Evolutionary conservation across 805 yeast species (phyloP).

Genomic region (Zygosaccharomyces bailii): DNA sequence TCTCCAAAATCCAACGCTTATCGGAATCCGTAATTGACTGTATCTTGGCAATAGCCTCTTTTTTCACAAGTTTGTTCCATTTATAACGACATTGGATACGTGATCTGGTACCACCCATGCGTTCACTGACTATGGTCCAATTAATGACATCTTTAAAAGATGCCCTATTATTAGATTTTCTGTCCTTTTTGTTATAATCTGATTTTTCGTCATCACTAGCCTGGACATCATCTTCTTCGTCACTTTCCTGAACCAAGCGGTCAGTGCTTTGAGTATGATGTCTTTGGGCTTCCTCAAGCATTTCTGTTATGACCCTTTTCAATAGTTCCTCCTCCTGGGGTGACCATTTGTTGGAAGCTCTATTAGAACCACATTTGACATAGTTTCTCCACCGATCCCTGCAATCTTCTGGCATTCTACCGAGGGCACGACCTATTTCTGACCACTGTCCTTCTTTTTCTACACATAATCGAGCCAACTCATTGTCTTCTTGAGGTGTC

Average conservation of each 20-base stretch:
- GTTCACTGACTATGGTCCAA: slow-evolving; percentile 89
- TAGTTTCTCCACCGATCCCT: slow-evolving; percentile 96
- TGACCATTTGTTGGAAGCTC: slow-evolving; percentile 80
- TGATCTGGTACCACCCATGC: slow-evolving; percentile 83
- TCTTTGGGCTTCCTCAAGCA: slow-evolving; percentile 39
- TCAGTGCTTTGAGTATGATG: slow-evolving; percentile 18
- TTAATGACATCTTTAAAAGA: slow-evolving; percentile 51
- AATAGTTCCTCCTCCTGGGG: slow-evolving; percentile 64
- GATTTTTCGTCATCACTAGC: slow-evolving; percentile 19
- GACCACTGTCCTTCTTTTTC: slow-evolving; percentile 86
- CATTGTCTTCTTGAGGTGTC: slow-evolving; percentile 77
- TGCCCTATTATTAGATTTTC: slow-evolving; percentile 24
- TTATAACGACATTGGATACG: slow-evolving; percentile 94
- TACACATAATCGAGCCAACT: slow-evolving; percentile 57
- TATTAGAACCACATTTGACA: slow-evolving; percentile 79
- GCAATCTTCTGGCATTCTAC: slow-evolving; percentile 97
- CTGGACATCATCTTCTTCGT: slow-evolving; percentile 20
- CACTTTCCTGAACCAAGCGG: slow-evolving; percentile 17
- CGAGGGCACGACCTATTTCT: slow-evolving; percentile 70
- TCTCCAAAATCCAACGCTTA: slow-evolving; percentile 47
- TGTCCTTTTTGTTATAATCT: slow-evolving; percentile 19
- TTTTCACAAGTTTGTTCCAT: slow-evolving; percentile 78
- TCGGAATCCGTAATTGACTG: slow-evolving; percentile 46
- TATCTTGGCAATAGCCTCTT: slow-evolving; percentile 48
- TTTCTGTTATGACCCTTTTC: slow-evolving; percentile 49